A percentile compares a stretch with the other conserved stretches of the same genome.
phyloP scores from a whole-genome alignment of 1,284 basidiomycete genomes.

The Naganishia cerealis region DNA sequence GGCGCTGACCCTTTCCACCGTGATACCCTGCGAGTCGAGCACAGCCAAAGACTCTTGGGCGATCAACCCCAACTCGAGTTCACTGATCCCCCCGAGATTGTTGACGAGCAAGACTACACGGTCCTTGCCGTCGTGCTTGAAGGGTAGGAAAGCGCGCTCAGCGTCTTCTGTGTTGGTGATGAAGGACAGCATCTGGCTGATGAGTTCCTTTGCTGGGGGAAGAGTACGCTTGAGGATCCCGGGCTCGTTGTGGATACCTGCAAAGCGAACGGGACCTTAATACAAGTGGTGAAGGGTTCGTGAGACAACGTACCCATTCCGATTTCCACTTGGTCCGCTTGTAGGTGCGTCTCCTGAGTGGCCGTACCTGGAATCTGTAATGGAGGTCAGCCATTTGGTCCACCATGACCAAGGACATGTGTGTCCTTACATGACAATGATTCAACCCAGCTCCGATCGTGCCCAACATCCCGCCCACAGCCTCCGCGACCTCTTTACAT shows the following conservation, averaged over 20 bases:
- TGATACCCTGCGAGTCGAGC: slow-evolving; percentile 62
- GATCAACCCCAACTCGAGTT: slow-evolving; percentile 77
- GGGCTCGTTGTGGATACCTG: slow-evolving; percentile 90
- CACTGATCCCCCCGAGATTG: slow-evolving; percentile 72
- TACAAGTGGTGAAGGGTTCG: background rate
- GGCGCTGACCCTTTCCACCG: slow-evolving; percentile 65
- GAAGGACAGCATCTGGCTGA: slow-evolving; percentile 69
- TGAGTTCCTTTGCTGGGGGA: slow-evolving; percentile 67
- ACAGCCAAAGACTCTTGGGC: slow-evolving; percentile 63
- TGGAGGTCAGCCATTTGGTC: background rate
- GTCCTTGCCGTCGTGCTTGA: slow-evolving; percentile 65
- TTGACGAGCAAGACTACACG: slow-evolving; percentile 61
- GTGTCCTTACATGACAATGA: slow-evolving; percentile 74
- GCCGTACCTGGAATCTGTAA: slow-evolving; percentile 76
- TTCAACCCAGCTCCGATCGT: slow-evolving; percentile 89
- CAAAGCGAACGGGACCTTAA: slow-evolving; percentile 35
- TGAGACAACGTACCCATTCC: slow-evolving; percentile 58
- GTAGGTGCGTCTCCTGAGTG: slow-evolving; percentile 38
- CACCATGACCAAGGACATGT: background rate
- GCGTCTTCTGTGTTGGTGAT: slow-evolving; percentile 72
- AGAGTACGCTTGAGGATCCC: slow-evolving; percentile 68
- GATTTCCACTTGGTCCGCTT: slow-evolving; percentile 71
- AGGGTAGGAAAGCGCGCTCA: slow-evolving; percentile 82
- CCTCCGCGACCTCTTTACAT: slow-evolving; percentile 69
- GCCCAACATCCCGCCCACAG: slow-evolving; percentile 64